These are phyloP conservation scores for Lantana camara DNA, from an alignment of 257 asterid species.

Conservation along the genomic window DNA sequence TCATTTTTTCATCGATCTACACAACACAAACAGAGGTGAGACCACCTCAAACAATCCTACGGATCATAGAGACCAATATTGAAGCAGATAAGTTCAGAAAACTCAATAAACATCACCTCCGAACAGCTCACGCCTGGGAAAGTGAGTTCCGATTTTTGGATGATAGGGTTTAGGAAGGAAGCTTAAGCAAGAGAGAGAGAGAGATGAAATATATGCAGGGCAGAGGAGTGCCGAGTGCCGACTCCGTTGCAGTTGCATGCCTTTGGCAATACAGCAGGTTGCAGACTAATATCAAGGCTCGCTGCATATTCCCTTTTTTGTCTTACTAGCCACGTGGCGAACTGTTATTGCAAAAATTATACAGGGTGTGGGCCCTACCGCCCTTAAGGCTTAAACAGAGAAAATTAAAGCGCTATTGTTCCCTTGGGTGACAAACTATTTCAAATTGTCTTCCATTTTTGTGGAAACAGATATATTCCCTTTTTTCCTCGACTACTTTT, in stretches of 20 bases:
- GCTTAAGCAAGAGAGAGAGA: slow-evolving; percentile 1
- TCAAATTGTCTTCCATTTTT: too few relatives aligned
- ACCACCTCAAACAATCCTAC: too few relatives aligned
- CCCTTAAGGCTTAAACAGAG: too few relatives aligned
- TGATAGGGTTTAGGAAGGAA: background rate
- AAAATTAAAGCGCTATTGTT: background rate
- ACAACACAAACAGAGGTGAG: too few relatives aligned
- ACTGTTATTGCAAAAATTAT: background rate
- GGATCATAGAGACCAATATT: too few relatives aligned
- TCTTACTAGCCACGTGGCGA: slow-evolving; percentile 25
- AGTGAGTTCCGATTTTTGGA: background rate
- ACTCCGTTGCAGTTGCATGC: slow-evolving; percentile 23
- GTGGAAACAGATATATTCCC: too few relatives aligned
- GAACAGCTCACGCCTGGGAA: too few relatives aligned
- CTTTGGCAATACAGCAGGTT: background rate
- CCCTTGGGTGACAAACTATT: background rate
- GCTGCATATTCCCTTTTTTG: background rate
- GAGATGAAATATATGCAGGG: too few relatives aligned
- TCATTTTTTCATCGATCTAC: background rate
- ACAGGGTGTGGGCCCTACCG: background rate
- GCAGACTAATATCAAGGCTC: background rate
- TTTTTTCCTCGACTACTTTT: too few relatives aligned
- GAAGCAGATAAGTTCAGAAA: too few relatives aligned
- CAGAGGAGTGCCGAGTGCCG: too few relatives aligned
- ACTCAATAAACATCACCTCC: too few relatives aligned